Percentiles rank a stretch among this genome's conserved stretches.
phyloP scores from a whole-genome alignment of 2,329 filamentous ascomycete species.

The Triangularia setosa region DNA sequence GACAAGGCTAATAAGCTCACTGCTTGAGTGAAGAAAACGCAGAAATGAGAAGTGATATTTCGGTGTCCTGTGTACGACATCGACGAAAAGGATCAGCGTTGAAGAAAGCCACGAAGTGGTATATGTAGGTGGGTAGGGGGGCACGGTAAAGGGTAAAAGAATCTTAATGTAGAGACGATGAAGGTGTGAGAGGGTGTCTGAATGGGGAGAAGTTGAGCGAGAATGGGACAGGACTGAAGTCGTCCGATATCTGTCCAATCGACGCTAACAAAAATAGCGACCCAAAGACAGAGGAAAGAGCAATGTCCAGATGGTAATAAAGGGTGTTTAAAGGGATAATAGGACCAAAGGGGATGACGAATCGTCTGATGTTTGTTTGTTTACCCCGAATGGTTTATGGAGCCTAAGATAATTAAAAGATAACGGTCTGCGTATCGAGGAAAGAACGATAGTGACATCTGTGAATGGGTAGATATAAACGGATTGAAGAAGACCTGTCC shows the following conservation, averaged over 20 bases:
- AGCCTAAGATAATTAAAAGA: neutral
- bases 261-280: neutral
- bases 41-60: neutral
- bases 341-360: neutral
- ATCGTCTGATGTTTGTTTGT: neutral
- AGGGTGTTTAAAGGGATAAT: neutral
- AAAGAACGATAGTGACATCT: neutral
- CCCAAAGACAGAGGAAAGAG: neutral
- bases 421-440: neutral
- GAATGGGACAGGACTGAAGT: neutral
- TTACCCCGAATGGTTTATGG: neutral
- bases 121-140: neutral
- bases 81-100: neutral
- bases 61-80: neutral
- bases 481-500: neutral
- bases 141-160: neutral
- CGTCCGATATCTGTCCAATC: neutral
- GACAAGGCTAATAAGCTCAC: neutral
- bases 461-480: neutral
- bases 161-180: neutral
- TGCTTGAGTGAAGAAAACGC: neutral
- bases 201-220: neutral
- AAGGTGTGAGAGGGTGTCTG: neutral
- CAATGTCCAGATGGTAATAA: neutral
- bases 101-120: neutral